Percentiles rank a stretch among this genome's conserved stretches.
Evolutionary conservation across 257 asterid species (phyloP).

Genomic region (Nicotiana tomentosiformis): DNA sequence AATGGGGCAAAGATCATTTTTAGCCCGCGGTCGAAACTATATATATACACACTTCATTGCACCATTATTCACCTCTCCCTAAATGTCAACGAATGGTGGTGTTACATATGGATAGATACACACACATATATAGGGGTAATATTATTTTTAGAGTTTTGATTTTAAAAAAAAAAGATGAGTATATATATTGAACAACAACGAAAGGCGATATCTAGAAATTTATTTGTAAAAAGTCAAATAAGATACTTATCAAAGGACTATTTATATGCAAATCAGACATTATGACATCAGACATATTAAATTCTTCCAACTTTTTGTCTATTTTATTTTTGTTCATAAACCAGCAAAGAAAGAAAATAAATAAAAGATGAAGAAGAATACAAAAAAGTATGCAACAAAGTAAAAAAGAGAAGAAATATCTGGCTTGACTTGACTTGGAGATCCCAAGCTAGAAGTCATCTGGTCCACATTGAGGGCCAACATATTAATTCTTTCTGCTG

Average conservation of each 20-base stretch:
- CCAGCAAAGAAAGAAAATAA: background rate
- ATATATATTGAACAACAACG: background rate
- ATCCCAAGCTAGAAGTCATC: background rate
- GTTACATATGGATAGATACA: too few species aligned
- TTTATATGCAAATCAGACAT: background rate
- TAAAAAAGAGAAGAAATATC: background rate
- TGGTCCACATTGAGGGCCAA: slow-evolving; percentile 10
- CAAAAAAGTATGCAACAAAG: background rate
- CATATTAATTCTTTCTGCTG: background rate
- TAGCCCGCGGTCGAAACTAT: too few species aligned
- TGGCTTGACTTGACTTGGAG: slow-evolving; percentile 2
- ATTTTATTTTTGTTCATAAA: background rate
- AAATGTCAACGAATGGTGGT: too few species aligned
- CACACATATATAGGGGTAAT: background rate
- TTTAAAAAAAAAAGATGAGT: background rate
- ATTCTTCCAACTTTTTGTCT: background rate
- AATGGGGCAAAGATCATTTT: too few species aligned
- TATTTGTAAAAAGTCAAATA: background rate
- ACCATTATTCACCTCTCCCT: too few species aligned
- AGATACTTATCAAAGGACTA: background rate
- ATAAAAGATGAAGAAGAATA: background rate
- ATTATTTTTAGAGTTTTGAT: background rate
- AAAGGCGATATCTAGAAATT: background rate
- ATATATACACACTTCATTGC: too few species aligned
- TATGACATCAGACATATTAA: background rate